phyloP scores from a whole-genome alignment of 257 asterid genomes.

The Capsicum baccatum region DNA sequence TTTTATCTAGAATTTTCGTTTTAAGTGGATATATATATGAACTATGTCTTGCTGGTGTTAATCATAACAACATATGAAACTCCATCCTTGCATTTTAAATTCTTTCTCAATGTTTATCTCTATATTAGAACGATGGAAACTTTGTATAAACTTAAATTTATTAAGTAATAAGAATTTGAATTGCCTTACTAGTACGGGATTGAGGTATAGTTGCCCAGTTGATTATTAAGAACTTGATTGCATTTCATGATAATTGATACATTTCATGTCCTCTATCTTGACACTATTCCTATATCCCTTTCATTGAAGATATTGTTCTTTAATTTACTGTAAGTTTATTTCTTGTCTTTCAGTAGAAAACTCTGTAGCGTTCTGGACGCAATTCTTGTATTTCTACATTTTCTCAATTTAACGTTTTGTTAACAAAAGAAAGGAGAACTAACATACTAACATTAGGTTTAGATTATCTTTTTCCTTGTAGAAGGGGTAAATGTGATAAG shows the following conservation, averaged over 20 bases:
- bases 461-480: too few species aligned
- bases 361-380: too few species aligned
- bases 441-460: too few species aligned
- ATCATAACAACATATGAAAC: background rate
- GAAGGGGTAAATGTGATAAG: too few species aligned
- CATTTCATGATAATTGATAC: background rate
- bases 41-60: background rate
- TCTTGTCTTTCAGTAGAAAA: too few species aligned
- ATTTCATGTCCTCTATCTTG: background rate
- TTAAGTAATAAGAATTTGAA: background rate
- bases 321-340: too few species aligned
- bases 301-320: too few species aligned
- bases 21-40: background rate
- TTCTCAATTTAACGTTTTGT: too few species aligned
- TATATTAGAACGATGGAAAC: background rate
- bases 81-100: background rate
- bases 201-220: background rate
- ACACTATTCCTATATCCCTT: too few species aligned
- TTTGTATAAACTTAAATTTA: background rate
- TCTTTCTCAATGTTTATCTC: background rate
- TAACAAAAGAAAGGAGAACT: too few species aligned
- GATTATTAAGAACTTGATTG: background rate
- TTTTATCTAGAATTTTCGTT: background rate
- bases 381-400: too few species aligned
- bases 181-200: background rate